Evolutionary conservation across 495 filamentous ascomycete species (phyloP), one percentile per base, ranked within the genome.

Genomic region (Penicillium taxi): DNA sequence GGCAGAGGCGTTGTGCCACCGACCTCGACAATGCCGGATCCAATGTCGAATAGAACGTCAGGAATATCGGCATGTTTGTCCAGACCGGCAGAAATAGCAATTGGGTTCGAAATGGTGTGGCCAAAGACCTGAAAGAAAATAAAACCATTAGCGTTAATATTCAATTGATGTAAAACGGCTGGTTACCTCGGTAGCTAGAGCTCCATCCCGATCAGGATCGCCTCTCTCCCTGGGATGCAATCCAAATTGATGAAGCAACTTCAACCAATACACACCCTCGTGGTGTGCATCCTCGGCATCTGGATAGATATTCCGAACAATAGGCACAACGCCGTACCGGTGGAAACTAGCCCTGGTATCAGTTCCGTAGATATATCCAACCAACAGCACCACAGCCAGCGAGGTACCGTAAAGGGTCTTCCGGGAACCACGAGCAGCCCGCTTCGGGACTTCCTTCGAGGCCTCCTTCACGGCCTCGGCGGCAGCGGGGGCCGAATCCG

Each of bases 221-320:
- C 72, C 72, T 11, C 91, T 74, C 48, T 98, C 91, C 20, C 88
- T 74, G 1, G 87, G 84, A 41, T 82, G 64, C 24, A 82, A 49
- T 8, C 76, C 73, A 46, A 71, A 74, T 26, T 58, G 53, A 48
- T 77, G 74, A 6, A 82, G 48, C 8, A 26, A 43, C 46, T 66
- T 70, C 42, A 98, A 59, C 5, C 70, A 63, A 18, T 70, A 63
- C 9, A 82, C 83, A 16, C 86, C 84, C 33, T 72, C 65, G 45
- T 90, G 77, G 55, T 98, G 91, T 14, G 91, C 91, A 21, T 88
- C 85, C 59, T 96, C 91, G 25, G 88, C 88, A 58, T 96, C 90
- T 1, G 81, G 73, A 35, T 71, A 87, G 20, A 93, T 9, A 35
- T 68, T 50, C 9, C 90, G 75, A 9, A 96, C 64, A 28, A 81